phyloP scores from a whole-genome alignment of 1,139 yeast genomes.

The Yamadazyma blattariae region DNA sequence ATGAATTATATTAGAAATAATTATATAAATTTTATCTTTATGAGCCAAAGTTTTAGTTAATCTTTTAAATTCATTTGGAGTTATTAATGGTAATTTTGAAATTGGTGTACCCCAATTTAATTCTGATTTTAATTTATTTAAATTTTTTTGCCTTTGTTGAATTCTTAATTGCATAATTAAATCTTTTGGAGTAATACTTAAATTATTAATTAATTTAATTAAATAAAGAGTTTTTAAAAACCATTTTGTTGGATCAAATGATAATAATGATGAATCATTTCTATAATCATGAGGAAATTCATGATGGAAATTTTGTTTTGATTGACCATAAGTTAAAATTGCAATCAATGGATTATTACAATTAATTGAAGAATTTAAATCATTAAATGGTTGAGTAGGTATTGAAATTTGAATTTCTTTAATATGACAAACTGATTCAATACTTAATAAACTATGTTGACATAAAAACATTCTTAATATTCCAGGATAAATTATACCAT shows the following conservation, averaged over 20 bases:
- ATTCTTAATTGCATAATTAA: slow-evolving; percentile 54
- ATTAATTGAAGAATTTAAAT: slow-evolving; percentile 52
- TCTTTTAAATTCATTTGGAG: slow-evolving; percentile 48
- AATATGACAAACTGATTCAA: slow-evolving; percentile 62
- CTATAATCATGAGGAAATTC: slow-evolving; percentile 72
- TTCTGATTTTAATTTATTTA: slow-evolving; percentile 59
- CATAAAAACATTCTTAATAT: slow-evolving; percentile 52
- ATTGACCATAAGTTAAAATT: slow-evolving; percentile 62
- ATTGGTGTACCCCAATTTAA: slow-evolving; percentile 79
- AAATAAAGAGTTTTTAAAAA: slow-evolving; percentile 38
- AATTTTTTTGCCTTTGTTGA: slow-evolving; percentile 62
- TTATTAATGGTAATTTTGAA: slow-evolving; percentile 56
- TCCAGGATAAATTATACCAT: slow-evolving; percentile 64
- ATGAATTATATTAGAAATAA: slow-evolving; percentile 59
- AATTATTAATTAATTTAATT: slow-evolving; percentile 38
- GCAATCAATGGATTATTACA: slow-evolving; percentile 51
- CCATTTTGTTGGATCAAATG: slow-evolving; percentile 72
- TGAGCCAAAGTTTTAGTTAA: slow-evolving; percentile 34
- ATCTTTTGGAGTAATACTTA: slow-evolving; percentile 42
- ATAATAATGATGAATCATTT: slow-evolving; percentile 44
- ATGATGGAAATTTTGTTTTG: slow-evolving; percentile 66
- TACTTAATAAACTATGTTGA: slow-evolving; percentile 56
- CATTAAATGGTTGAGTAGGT: slow-evolving; percentile 60
- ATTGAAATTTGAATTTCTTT: slow-evolving; percentile 39
- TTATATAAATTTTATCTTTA: slow-evolving; percentile 39